Base-by-base conservation (phyloP, 495 filamentous ascomycete genomes). In the Podospora didyma region DNA sequence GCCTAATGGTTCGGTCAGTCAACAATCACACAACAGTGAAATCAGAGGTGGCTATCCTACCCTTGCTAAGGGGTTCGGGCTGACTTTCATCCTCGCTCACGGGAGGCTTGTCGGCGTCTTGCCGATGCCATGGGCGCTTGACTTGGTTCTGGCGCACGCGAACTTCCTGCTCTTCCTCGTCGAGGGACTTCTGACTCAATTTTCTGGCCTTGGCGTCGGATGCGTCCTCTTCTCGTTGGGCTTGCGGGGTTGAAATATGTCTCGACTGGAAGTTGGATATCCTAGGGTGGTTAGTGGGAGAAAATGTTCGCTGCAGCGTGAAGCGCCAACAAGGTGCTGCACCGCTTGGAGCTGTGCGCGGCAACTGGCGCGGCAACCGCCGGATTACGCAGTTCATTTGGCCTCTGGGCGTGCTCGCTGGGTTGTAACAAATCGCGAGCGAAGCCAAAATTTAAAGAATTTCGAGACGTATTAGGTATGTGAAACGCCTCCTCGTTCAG, bases 71-170 rank as follows among this genome's bases (percentile, higher is more conserved):
- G 12, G 81, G 77, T 17, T 80, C 75, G 2, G 35, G 9, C 51
- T 70, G 68, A 49, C 68, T 57, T 31, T 61, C 63, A 0, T 62
- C 14, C 9, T 77, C 69, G 57, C 75, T 70, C 1, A 82, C 81
- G 2, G 82, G 79, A 1, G 82, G 79, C 46, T 74, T 67, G 59
- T 87, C 81, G 20, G 79, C 79, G 21, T 84, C 84, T 59, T 89
- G 79, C 35, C 87, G 78, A 62, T 87, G 85, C 89, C 88, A 89
- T 63, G 88, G 89, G 16, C 75, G 69, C 50, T 72, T 65, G 22
- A 75, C 68, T 46, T 71, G 59, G 57, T 68, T 49, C 53, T 70
- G 52, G 21, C 64, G 57, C n/a, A 49, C 66, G 24, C 57, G 57
- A 17, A 74, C 71, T 35, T 77, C 56, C 35, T 74, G 56, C 51